phyloP scores from a whole-genome alignment of 768 basidiomycete genomes.

The Termitomyces eurrhizus region DNA sequence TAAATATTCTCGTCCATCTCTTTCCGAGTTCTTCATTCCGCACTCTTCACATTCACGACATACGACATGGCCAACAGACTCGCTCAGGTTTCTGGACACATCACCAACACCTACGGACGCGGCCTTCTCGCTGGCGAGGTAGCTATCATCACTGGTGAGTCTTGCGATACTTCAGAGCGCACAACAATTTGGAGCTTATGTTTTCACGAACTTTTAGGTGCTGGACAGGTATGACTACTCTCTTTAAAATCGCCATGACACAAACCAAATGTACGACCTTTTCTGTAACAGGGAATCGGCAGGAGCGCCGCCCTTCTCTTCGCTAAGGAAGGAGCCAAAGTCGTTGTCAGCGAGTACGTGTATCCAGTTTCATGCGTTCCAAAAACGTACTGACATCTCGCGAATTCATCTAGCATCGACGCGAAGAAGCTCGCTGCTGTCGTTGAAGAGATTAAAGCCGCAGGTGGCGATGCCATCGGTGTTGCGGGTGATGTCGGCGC shows the following conservation, averaged over 20 bases:
- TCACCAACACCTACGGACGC: slow-evolving; percentile 47
- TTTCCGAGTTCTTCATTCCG: background rate
- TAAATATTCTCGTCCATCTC: background rate
- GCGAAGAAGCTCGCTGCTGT: slow-evolving; percentile 62
- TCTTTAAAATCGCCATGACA: background rate
- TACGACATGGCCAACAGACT: slow-evolving; percentile 51
- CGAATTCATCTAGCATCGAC: slow-evolving; percentile 53
- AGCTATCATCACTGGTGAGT: slow-evolving; percentile 80
- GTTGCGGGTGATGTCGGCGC: slow-evolving; percentile 81
- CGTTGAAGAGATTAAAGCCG: slow-evolving; percentile 66
- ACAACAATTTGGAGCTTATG: background rate
- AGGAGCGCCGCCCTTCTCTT: slow-evolving; percentile 71
- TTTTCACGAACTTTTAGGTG: slow-evolving; percentile 39
- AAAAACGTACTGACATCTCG: slow-evolving; percentile 4
- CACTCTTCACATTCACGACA: slow-evolving; percentile 1
- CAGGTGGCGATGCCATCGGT: slow-evolving; percentile 69
- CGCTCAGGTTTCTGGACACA: slow-evolving; percentile 66
- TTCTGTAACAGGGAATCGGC: slow-evolving; percentile 64
- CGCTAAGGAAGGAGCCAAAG: slow-evolving; percentile 81
- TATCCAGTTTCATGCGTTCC: slow-evolving; percentile 2
- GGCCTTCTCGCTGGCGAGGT: slow-evolving; percentile 75
- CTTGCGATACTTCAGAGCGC: background rate
- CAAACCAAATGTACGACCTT: background rate
- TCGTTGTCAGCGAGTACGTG: slow-evolving; percentile 79
- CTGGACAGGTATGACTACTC: slow-evolving; percentile 56